These are phyloP conservation scores for Yamadazyma sp. DNA, from an alignment of 805 yeast genomes.

Conservation along the genomic window DNA sequence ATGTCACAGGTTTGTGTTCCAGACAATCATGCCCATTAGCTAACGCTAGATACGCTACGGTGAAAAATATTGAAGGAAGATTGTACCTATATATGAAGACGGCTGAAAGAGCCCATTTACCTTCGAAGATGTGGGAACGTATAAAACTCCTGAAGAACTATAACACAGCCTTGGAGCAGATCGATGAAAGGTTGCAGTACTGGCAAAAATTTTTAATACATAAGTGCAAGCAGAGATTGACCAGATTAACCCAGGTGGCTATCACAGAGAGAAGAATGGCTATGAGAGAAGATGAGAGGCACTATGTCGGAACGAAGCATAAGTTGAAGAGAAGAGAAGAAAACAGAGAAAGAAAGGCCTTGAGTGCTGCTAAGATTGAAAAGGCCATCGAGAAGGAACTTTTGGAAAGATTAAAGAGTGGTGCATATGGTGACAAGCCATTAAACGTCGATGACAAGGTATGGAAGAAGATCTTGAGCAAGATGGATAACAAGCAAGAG, in stretches of 20 bases:
- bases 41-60: conserved; percentile 87
- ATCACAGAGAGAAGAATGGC: conserved; percentile 94
- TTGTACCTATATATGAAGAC: conserved; percentile 91
- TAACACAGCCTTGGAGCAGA: conserved; percentile 80
- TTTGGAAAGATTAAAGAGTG: conserved; percentile 90
- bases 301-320: conserved; percentile 87
- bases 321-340: conserved; percentile 94
- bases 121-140: conserved; percentile 92
- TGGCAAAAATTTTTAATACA: conserved; percentile 92
- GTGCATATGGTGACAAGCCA: conserved; percentile 98
- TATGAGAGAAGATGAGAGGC: conserved; percentile 86
- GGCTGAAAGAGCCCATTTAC: conserved; percentile 96
- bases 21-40: conserved; percentile 97
- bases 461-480: conserved; percentile 91
- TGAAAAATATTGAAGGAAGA: conserved; percentile 75
- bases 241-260: conserved; percentile 92
- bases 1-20: conserved; percentile 90
- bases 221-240: conserved; percentile 94
- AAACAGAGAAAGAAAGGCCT: conserved; percentile 92
- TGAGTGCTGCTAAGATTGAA: conserved; percentile 95
- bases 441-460: conserved; percentile 92
- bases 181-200: conserved; percentile 81
- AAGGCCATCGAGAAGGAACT: conserved; percentile 95
- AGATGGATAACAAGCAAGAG: conserved; percentile 64
- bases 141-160: conserved; percentile 88